Percentiles rank a stretch among this genome's conserved stretches.
These are phyloP conservation scores for Nothophytophthora sp. DNA, from an alignment of 352 stramenopile genomes.

Conservation along the genomic window DNA sequence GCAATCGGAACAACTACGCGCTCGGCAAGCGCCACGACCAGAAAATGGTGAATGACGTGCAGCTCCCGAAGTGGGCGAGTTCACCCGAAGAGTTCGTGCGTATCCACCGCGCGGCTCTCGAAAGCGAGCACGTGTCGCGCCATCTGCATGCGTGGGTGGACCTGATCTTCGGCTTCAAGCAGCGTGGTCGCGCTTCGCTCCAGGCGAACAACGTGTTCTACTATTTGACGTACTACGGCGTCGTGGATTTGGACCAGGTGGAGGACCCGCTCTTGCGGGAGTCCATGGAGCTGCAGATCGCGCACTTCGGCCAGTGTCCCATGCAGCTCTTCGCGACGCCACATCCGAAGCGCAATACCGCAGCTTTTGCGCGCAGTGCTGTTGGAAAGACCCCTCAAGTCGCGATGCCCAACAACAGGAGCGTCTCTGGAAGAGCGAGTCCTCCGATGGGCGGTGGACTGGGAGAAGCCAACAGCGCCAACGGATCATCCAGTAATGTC, in stretches of 20 bases:
- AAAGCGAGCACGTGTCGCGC: conserved; percentile 98
- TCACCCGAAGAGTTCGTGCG: conserved; percentile 96
- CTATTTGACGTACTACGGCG: conserved; percentile 91
- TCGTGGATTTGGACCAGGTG: conserved; percentile 97
- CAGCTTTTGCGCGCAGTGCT: conserved; percentile 25
- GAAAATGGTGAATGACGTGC: conserved; percentile 91
- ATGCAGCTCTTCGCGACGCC: conserved; percentile 92
- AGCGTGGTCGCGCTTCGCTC: conserved; percentile 93
- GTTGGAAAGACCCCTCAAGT: conserved; percentile 13
- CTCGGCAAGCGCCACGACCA: conserved; percentile 92
- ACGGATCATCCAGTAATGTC: conserved; percentile 36
- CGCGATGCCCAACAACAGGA: conserved; percentile 4
- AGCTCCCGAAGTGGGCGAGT: conserved; percentile 96
- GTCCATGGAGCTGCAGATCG: conserved; percentile 98
- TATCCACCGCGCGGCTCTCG: conserved; percentile 95
- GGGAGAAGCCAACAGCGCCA: conserved; percentile 6
- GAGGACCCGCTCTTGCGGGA: conserved; percentile 93
- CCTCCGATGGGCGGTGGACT: conserved; percentile 8
- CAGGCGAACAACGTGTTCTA: conserved; percentile 97
- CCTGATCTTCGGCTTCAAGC: conserved; percentile 99
- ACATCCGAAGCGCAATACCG: conserved; percentile 71
- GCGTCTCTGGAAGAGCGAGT: conserved; percentile 14
- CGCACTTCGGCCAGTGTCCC: conserved; percentile 99
- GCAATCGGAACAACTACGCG: conserved; percentile 96
- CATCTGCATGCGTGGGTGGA: conserved; percentile 99